Conservation (phyloP, 768 basidiomycete genomes). For the Lactarius indigo region DNA sequence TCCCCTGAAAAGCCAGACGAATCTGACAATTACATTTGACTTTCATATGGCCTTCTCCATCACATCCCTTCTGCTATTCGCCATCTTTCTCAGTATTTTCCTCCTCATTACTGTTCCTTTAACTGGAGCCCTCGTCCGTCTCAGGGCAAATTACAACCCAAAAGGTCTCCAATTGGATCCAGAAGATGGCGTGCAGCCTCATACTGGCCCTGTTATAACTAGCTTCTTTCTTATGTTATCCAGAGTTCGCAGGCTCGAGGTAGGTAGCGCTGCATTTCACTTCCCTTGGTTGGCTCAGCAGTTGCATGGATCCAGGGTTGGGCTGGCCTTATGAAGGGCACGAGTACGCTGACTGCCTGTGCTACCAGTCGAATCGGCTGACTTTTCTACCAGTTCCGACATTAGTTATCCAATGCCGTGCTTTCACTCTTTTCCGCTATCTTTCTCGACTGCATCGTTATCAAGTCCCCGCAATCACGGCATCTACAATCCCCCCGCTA, state of each 20-base stretch:
- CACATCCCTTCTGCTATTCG: conserved; percentile 42
- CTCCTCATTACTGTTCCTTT: conserved; percentile 51
- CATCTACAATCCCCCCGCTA: conserved; percentile 58
- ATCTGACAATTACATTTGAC: conserved; percentile 22
- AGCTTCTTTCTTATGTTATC: conserved; percentile 72
- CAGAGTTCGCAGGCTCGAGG: conserved; percentile 72
- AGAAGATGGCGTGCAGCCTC: conserved; percentile 71
- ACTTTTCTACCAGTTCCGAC: conserved; percentile 43
- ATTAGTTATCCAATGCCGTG: conserved; percentile 45
- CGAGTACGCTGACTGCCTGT: conserved; percentile 39
- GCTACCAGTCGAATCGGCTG: conserved; percentile 28
- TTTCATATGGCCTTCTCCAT: conserved; percentile 26
- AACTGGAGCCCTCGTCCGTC: conserved; percentile 63
- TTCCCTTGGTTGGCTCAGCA: conserved; percentile 6
- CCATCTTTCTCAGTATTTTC: conserved; percentile 54
- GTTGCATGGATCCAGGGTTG: conserved; percentile 46
- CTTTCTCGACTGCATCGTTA: conserved; percentile 52
- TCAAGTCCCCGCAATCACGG: conserved; percentile 52
- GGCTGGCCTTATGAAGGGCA: conserved; percentile 76
- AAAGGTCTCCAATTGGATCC: conserved; percentile 77
- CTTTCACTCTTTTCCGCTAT: conserved; percentile 56
- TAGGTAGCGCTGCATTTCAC: conserved; percentile 31
- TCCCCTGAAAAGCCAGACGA: not conserved
- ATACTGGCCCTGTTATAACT: conserved; percentile 69
- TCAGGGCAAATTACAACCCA: conserved; percentile 83